phyloP scores from a whole-genome alignment of 257 asterid species.

The Mitragyna speciosa region DNA sequence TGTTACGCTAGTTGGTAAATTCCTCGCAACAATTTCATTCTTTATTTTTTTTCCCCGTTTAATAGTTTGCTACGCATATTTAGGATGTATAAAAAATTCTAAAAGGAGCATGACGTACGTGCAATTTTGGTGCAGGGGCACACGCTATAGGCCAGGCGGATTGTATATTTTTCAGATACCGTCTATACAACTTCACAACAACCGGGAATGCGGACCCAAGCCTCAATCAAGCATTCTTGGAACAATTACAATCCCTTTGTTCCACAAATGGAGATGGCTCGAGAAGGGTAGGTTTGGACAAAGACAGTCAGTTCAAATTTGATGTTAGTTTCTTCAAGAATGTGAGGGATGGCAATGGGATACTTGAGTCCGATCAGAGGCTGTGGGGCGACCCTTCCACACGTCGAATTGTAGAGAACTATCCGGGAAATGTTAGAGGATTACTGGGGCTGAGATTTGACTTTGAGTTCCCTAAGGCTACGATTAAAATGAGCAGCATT shows the following conservation, averaged over 20 bases:
- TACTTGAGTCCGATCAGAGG: conserved; percentile 80
- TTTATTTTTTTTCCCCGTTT: background rate
- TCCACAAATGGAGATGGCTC: conserved; percentile 51
- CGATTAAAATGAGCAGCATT: conserved; percentile 69
- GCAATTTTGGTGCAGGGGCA: conserved; percentile 45
- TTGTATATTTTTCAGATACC: conserved; percentile 52
- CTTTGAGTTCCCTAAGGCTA: conserved; percentile 59
- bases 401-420: conserved; percentile 49
- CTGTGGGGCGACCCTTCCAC: conserved; percentile 57
- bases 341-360: conserved; percentile 54
- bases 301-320: conserved; percentile 45
- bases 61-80: too few species aligned
- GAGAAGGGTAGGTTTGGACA: conserved; percentile 52
- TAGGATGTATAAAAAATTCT: too few species aligned
- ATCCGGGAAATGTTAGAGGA: conserved; percentile 58
- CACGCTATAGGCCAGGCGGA: conserved; percentile 66
- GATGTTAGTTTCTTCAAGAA: conserved; percentile 71
- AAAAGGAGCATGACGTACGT: too few species aligned
- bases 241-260: conserved; percentile 42
- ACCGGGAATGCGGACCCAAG: conserved; percentile 72
- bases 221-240: conserved; percentile 49
- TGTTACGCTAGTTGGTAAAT: conserved; percentile 65
- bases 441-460: conserved; percentile 57
- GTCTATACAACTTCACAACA: conserved; percentile 64
- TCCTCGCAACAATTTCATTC: background rate